Percentiles rank a stretch among this genome's conserved stretches.
phyloP scores from a whole-genome alignment of 108 stramenopile genomes.

The Aurantiochytrium sp. region DNA sequence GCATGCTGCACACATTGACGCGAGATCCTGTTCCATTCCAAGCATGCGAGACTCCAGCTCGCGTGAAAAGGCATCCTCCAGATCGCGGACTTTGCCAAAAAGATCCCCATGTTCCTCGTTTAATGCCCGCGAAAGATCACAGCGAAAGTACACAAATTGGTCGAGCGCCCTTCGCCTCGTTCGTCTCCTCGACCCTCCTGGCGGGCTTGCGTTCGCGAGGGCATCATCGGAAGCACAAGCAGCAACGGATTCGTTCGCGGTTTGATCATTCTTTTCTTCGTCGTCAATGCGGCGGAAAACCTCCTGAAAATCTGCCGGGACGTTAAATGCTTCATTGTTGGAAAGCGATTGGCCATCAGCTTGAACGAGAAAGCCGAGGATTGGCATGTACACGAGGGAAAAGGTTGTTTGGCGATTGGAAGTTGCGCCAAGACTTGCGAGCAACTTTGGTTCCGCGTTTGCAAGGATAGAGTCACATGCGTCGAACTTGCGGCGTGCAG shows the following conservation, averaged over 20 bases:
- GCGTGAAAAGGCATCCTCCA: not conserved
- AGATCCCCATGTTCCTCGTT: not conserved
- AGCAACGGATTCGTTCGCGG: too few species aligned
- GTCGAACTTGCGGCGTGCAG: not conserved
- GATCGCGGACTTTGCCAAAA: not conserved
- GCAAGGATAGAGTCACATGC: not conserved
- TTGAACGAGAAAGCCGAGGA: conserved; percentile 3
- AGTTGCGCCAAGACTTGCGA: not conserved
- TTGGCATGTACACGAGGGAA: not conserved
- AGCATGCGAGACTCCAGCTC: not conserved
- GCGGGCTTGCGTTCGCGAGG: not conserved
- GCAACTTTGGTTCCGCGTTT: not conserved
- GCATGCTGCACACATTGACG: not conserved
- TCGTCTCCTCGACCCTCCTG: not conserved
- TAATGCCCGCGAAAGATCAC: not conserved
- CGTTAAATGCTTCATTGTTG: too few species aligned
- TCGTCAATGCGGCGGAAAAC: not conserved
- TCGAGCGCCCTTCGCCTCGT: not conserved
- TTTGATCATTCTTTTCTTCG: too few species aligned
- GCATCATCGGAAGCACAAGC: too few species aligned
- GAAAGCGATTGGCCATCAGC: not conserved
- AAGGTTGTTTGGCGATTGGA: not conserved
- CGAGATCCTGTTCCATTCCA: not conserved
- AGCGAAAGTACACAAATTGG: not conserved
- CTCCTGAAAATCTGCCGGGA: not conserved